A percentile compares a stretch with the other conserved stretches of the same genome.
phyloP scores from a whole-genome alignment of 176 grass and related monocot genomes.

The Guadua angustifolia region DNA sequence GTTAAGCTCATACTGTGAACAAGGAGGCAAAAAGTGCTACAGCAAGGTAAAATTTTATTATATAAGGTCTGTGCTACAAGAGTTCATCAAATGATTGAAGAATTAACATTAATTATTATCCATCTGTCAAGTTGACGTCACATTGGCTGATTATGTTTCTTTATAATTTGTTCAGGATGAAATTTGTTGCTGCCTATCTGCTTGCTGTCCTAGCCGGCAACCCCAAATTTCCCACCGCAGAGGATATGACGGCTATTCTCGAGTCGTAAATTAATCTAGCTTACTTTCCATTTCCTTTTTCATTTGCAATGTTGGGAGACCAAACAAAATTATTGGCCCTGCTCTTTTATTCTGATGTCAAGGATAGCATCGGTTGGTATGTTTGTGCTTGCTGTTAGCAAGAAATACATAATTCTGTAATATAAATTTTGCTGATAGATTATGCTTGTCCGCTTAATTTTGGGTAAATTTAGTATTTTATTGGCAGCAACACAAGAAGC shows the following conservation, averaged over 20 bases:
- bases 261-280: slow-evolving; percentile 39
- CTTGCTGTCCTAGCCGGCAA: slow-evolving; percentile 56
- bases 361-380: neutral
- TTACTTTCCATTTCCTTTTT: neutral
- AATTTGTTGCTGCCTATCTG: no score
- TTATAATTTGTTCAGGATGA: slow-evolving; percentile 40
- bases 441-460: neutral
- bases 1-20: no score
- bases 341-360: neutral
- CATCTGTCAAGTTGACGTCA: neutral
- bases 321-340: neutral
- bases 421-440: neutral
- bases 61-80: neutral
- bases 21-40: no score
- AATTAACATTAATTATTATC: neutral
- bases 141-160: neutral
- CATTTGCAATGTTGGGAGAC: neutral
- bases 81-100: neutral
- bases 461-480: neutral
- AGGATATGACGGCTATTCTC: slow-evolving; percentile 45
- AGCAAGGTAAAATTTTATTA: no score
- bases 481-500: neutral
- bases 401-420: neutral
- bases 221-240: slow-evolving; percentile 32
- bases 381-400: neutral